Evolutionary conservation across 495 filamentous ascomycete species (phyloP), one percentile per base, ranked within the genome.

Genomic region (Aspergillus homomorphus): DNA sequence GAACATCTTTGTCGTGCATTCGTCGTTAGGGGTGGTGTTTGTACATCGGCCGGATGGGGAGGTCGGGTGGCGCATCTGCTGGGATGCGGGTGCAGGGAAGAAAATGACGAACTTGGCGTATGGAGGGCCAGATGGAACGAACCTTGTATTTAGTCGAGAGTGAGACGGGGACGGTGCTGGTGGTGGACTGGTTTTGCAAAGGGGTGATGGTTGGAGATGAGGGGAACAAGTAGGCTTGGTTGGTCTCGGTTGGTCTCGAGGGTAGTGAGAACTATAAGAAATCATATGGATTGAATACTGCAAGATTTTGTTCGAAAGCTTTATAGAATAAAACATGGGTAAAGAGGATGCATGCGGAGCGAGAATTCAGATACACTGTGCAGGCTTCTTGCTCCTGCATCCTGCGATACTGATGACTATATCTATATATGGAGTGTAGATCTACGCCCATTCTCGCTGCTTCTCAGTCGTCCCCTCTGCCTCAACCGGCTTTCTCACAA

Each of bases 1-100:
- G 9, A 58, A 59, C 46, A 20, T 59, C 0, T 53, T 59, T 4
- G 56, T 59, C 20, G 56, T 50, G 15, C 56, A 59, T 59, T 59
- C 56, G 21, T 45, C 56, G 0, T 42, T 53, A n/a, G 56, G 56
- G 28, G 46, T 42, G 49, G 23, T 59, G 26, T 59, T 59, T 45
- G 56, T 53, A 1, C 56, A 59, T 53, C 9, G 41, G 30, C 33
- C 46, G 23, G 45, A 53, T 53, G 56, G 56, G 15, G 56, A 59
- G 42, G 46, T 22, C 46, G 45, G 22, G 21, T 10, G 30, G 56
- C 26, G 26, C 26, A 28, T 28, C 9, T 9, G 26, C 4, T 28
- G 26, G 26, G 26, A 28, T 28, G 26, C 26, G 26, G 26, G 26
- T 28, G 26, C 26, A 28, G 26, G 56, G 16, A 51, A 15, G 19